Evolutionary conservation across 352 stramenopile species (phyloP).

Genomic region (Phytophthora sp.): DNA sequence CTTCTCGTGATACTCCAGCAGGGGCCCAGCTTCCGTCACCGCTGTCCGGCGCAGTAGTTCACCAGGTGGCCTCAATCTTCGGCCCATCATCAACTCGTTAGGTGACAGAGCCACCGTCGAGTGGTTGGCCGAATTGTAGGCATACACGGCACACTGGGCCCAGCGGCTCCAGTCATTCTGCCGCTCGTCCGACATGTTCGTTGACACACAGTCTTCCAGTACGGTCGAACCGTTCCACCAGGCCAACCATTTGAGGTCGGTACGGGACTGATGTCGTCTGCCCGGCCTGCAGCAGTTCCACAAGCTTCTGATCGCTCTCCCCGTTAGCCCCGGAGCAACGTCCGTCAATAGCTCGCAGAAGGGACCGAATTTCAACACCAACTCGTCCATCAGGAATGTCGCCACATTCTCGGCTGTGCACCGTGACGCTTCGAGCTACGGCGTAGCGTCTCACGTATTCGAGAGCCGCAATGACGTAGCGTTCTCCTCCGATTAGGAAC

Average conservation of each 20-base stretch:
- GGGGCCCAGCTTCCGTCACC: background rate
- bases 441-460: slow-evolving; percentile 6
- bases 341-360: slow-evolving; percentile 1
- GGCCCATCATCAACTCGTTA: background rate
- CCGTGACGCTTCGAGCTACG: background rate
- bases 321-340: background rate
- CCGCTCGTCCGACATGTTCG: background rate
- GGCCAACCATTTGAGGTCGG: background rate
- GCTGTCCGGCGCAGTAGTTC: background rate
- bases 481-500: background rate
- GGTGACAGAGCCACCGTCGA: background rate
- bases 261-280: slow-evolving; percentile 3
- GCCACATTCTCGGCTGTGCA: background rate
- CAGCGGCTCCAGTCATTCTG: background rate
- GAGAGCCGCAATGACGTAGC: background rate
- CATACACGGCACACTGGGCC: background rate
- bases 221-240: background rate
- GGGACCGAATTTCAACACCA: background rate
- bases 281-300: background rate
- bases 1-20: background rate
- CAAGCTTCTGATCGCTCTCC: background rate
- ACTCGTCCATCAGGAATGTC: background rate
- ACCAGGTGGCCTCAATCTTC: background rate
- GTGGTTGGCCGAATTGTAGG: background rate
- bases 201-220: slow-evolving; percentile 2